Evolutionary conservation across 768 basidiomycete genomes (phyloP), one percentile per base, ranked within the genome.

Genomic region (Botryobasidium botryosum): DNA sequence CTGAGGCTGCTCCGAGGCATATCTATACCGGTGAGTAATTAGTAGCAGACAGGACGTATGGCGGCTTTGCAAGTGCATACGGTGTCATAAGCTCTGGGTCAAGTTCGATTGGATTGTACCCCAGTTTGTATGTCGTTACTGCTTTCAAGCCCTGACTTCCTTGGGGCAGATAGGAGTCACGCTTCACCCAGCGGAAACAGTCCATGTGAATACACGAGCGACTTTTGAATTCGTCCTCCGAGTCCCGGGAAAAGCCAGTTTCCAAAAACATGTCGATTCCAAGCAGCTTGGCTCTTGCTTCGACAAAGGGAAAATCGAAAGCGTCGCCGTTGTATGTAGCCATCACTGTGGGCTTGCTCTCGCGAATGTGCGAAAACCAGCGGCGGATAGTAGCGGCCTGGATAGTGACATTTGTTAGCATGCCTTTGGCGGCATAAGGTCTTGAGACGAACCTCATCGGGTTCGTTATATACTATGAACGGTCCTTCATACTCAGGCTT

Each of bases 71-170:
- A 28, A 28, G 35, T 12, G 68, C 86, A 55, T 51, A 97, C 87
- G 94, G 92, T 8, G 94, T 99, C 94, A 99, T 99, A 25, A 97
- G 68, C 56, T 99, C 94, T 0, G 94, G 94, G 61, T 99, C 94
- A 23, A 99, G 70, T 56, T 97, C 94, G 37, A 91, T 86, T 6
- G 94, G 94, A 56, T 90, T 77, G 58, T 99, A 99, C 3, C 94
- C 94, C 7, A 99, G 64, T 62, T 99, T 99, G 15, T 85, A 75
- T 0, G 81, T 90, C 1, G 94, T 99, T 12, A 97, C 94, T 0
- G 94, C 94, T 59, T 99, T 99, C 59, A 99, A 65, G 56, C 94
- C 94, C 58, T 97, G 94, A 68, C 84, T 88, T 36, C 94, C 94
- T 65, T 97, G 94, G 1, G 94, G 94, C 13, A 99, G 65, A 59